Percentiles rank a stretch among this genome's conserved stretches.
phyloP scores from a whole-genome alignment of 2,329 filamentous ascomycete genomes.

The Diaporthe vaccinii region DNA sequence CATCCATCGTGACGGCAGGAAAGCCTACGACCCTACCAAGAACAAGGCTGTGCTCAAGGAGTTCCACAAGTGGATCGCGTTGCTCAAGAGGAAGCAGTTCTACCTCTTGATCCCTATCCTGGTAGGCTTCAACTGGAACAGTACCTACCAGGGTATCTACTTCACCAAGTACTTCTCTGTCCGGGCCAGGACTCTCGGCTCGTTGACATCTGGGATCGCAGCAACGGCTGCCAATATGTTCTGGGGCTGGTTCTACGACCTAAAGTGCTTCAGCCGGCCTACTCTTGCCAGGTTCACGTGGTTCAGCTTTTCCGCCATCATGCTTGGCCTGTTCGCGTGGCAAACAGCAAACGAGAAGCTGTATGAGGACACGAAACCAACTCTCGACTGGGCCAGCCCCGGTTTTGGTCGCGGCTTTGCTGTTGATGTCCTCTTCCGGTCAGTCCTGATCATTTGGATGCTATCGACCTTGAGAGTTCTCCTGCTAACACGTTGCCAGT shows the following conservation, averaged over 20 bases:
- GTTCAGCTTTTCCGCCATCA: conserved; percentile 55
- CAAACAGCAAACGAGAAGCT: conserved; percentile 61
- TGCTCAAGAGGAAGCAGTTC: conserved; percentile 60
- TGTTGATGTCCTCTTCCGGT: conserved; percentile 62
- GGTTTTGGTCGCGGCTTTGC: conserved; percentile 62
- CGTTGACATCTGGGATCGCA: conserved; percentile 59
- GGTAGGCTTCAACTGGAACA: conserved; percentile 64
- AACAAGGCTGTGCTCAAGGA: conserved; percentile 55
- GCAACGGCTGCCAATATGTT: conserved; percentile 61
- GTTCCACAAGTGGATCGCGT: conserved; percentile 52
- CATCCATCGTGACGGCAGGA: conserved; percentile 54
- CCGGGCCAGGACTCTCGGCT: conserved; percentile 59
- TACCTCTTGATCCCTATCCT: conserved; percentile 63
- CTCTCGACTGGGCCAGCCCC: conserved; percentile 60
- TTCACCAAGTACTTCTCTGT: conserved; percentile 67
- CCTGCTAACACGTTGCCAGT: conserved; percentile 38
- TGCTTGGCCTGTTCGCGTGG: conserved; percentile 61
- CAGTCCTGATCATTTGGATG: conserved; percentile 14
- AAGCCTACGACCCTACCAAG: conserved; percentile 49
- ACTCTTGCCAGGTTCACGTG: conserved; percentile 59
- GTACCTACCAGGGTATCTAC: conserved; percentile 65
- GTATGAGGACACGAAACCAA: conserved; percentile 56
- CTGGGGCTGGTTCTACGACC: conserved; percentile 65
- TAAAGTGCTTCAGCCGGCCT: conserved; percentile 56
- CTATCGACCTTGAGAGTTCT: too few species aligned